Base-by-base conservation (phyloP, 2,329 filamentous ascomycete genomes). In the Penicillium paneum region DNA sequence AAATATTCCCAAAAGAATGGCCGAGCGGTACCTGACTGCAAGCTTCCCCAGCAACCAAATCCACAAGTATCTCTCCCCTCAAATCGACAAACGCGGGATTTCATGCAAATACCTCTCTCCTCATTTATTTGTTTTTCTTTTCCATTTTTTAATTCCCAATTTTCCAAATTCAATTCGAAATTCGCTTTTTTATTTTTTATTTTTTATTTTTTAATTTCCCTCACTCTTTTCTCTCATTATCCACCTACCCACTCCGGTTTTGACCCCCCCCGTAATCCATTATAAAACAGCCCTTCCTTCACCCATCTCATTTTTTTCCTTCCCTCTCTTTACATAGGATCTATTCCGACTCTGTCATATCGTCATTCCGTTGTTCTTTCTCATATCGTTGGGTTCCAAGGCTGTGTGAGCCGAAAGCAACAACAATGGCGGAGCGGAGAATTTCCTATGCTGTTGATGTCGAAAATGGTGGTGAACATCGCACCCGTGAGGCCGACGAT, bases 371-470 rank as follows among this genome's bases (percentile, higher is more conserved):
- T 71, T 67, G 64, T 69, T 60, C 68, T 64, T 62, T 64, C 69
- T 72, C 70, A 68, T 65, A 69, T 68, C 59, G 64, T 71, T 71
- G 64, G 67, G 68, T 68, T 63, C 64, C 56, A 58, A 69, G 64
- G 71, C 69, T 70, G 67, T 67, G 66, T 70, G 66, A 73, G 71
- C 71, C 70, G 63, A 63, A 63, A 70, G 67, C 63, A 67, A 56
- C 59, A 73, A 74, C 68, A 71, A 74, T 74, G 72, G 71, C 72
- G 68, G 72, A 74, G 69, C 71, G 71, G 71, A 74, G 71, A 67
- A 73, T 74, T 66, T 74, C 71, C 71, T 74, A 74, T 70, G 71
- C 71, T 70, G 68, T 71, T 61, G 71, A 74, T 61, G 71, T 74
- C 55, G 72, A 74, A 63, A 74, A 74, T 63, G 72, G 72, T 61